A percentile compares a stretch with the other conserved stretches of the same genome.
Evolutionary conservation across 73 alveolate species (phyloP).

Genomic region (Breviolum minutum): DNA sequence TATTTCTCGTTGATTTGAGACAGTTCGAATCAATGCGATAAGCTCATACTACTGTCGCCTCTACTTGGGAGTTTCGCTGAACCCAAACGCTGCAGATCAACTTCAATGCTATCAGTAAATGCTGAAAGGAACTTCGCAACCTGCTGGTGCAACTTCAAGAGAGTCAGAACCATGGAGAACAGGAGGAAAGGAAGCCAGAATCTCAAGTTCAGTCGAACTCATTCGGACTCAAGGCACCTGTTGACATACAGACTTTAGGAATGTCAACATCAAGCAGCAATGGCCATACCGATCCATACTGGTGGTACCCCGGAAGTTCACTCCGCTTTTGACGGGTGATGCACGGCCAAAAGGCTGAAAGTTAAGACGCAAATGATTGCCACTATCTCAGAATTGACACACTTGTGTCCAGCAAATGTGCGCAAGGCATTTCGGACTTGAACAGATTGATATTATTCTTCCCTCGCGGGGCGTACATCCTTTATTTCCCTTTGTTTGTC

Average conservation of each 20-base stretch:
- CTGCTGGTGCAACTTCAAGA: not conserved
- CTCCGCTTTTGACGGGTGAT: not conserved
- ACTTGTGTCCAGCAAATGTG: no score
- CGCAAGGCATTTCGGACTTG: no score
- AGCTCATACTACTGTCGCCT: no score
- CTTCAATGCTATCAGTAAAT: not conserved
- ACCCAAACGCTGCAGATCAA: no score
- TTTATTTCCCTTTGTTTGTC: not conserved
- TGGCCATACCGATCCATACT: no score
- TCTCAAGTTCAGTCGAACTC: not conserved
- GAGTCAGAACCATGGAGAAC: not conserved
- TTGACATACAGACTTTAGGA: not conserved
- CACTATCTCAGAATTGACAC: not conserved
- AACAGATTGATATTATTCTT: no score
- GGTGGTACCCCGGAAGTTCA: no score
- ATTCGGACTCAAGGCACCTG: not conserved
- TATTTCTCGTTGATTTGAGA: no score
- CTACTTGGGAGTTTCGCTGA: no score
- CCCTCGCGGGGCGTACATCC: not conserved
- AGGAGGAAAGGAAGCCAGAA: not conserved
- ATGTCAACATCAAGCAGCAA: not conserved
- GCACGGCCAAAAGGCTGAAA: slow-evolving; percentile 21
- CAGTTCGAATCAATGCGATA: no score
- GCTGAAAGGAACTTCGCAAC: slow-evolving; percentile 3
- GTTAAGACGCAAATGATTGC: slow-evolving; percentile 45